Percentiles rank a stretch among this genome's conserved stretches.
These are phyloP conservation scores for Phytophthora constricta DNA, from an alignment of 352 stramenopile genomes.

Conservation along the genomic window DNA sequence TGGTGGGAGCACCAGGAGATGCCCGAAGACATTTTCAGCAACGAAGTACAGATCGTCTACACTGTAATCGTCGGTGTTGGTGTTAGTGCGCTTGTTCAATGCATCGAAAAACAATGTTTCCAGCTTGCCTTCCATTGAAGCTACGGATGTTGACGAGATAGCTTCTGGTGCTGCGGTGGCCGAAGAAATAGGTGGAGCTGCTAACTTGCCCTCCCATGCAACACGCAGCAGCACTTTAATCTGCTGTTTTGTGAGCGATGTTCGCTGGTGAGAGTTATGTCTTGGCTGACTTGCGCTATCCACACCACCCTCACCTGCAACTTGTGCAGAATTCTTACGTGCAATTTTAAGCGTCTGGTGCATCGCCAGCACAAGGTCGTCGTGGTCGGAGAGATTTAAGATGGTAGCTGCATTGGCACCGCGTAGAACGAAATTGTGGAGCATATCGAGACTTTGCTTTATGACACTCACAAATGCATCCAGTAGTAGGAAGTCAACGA, in stretches of 20 bases:
- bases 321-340: conserved; percentile 12
- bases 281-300: not conserved
- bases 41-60: conserved; percentile 40
- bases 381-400: conserved; percentile 31
- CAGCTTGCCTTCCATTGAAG: conserved; percentile 49
- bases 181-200: not conserved
- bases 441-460: conserved; percentile 48
- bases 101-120: conserved; percentile 42
- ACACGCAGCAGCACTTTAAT: conserved; percentile 53
- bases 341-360: conserved; percentile 12
- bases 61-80: conserved; percentile 24
- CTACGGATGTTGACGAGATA: conserved; percentile 12
- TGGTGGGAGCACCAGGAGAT: conserved; percentile 29
- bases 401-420: conserved; percentile 54
- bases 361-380: conserved; percentile 21
- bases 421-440: conserved; percentile 46
- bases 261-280: not conserved
- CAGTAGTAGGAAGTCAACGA: conserved; percentile 68
- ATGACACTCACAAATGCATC: conserved; percentile 48
- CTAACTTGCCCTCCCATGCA: conserved; percentile 48
- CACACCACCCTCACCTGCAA: conserved; percentile 15
- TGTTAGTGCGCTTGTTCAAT: conserved; percentile 14
- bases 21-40: conserved; percentile 20
- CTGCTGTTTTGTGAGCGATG: conserved; percentile 46
- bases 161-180: not conserved